Evolutionary conservation across 306 rosid species (phyloP).

Genomic region (Morella rubra): DNA sequence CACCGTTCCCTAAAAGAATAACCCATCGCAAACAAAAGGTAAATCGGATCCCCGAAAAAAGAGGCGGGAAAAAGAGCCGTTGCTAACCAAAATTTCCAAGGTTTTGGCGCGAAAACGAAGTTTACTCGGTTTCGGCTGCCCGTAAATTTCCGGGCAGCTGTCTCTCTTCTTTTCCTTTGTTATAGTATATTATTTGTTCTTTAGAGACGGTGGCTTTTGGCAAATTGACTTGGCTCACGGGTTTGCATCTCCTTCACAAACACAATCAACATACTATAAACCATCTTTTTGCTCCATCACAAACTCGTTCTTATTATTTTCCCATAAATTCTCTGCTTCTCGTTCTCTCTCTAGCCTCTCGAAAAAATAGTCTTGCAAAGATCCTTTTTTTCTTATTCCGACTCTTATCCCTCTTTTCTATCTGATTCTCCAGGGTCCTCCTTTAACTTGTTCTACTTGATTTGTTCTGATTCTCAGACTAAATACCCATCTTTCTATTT

Average conservation of each 20-base stretch:
- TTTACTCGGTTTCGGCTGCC: conserved; percentile 64
- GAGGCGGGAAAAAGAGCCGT: conserved; percentile 99
- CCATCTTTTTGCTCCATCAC: conserved; percentile 10
- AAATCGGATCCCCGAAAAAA: conserved; percentile 16
- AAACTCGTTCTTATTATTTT: conserved; percentile 35
- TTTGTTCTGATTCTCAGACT: conserved; percentile 34
- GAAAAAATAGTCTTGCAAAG: conserved; percentile 17
- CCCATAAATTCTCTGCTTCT: conserved; percentile 28
- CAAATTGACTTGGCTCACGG: conserved; percentile 28
- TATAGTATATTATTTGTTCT: neutral
- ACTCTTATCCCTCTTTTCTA: conserved; percentile 21
- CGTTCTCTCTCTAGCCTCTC: conserved; percentile 31
- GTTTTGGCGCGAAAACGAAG: conserved; percentile 50
- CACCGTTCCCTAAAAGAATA: conserved; percentile 49
- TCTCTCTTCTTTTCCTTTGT: conserved; percentile 18
- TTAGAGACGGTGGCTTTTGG: conserved; percentile 21
- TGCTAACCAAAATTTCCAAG: conserved; percentile 43
- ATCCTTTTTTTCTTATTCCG: conserved; percentile 73
- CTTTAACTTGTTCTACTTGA: neutral
- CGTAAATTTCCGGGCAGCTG: conserved; percentile 70
- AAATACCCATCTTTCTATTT: conserved; percentile 30
- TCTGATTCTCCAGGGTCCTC: conserved; percentile 23
- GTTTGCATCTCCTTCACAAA: conserved; percentile 6
- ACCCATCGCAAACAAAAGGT: conserved; percentile 30
- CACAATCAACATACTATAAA: conserved; percentile 26